Conservation (phyloP, 1,284 basidiomycete species). For the Coniferiporia sulphurascens region DNA sequence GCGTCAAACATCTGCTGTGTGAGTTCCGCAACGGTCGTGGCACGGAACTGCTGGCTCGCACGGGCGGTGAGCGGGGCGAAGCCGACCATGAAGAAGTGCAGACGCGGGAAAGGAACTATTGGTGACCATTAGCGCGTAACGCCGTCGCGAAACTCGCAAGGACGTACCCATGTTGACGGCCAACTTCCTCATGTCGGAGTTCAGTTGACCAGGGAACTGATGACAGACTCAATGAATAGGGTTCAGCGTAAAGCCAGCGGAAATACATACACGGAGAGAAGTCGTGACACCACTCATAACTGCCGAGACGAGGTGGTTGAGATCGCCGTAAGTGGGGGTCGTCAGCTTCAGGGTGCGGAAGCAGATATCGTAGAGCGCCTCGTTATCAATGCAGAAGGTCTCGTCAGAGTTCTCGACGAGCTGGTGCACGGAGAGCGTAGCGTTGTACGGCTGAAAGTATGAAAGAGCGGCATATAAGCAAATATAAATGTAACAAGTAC, state of each 20-base stretch:
- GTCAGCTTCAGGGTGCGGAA: conserved; percentile 94
- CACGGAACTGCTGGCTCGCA: conserved; percentile 90
- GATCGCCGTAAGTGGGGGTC: conserved; percentile 92
- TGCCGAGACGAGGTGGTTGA: conserved; percentile 95
- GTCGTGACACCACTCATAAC: conserved; percentile 99
- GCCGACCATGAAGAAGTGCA: conserved; percentile 99
- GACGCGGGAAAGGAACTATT: conserved; percentile 92
- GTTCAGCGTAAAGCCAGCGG: background rate
- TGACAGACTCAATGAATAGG: conserved; percentile 26
- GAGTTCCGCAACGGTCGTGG: conserved; percentile 92
- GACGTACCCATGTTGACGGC: conserved; percentile 95
- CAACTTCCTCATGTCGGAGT: conserved; percentile 95
- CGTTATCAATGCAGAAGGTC: conserved; percentile 92
- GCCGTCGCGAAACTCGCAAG: too few species aligned
- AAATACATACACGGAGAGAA: conserved; percentile 58
- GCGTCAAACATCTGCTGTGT: conserved; percentile 99
- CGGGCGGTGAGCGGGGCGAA: conserved; percentile 94
- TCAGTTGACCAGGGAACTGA: conserved; percentile 95
- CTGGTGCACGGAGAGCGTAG: conserved; percentile 89
- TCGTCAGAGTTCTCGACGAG: conserved; percentile 89
- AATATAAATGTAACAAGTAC: background rate
- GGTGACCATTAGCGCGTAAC: background rate
- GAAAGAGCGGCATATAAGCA: conserved; percentile 59
- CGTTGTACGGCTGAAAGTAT: conserved; percentile 93
- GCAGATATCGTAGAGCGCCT: conserved; percentile 98